phyloP scores from a whole-genome alignment of 75 land plant species.

The Selaginella moellendorffii region DNA sequence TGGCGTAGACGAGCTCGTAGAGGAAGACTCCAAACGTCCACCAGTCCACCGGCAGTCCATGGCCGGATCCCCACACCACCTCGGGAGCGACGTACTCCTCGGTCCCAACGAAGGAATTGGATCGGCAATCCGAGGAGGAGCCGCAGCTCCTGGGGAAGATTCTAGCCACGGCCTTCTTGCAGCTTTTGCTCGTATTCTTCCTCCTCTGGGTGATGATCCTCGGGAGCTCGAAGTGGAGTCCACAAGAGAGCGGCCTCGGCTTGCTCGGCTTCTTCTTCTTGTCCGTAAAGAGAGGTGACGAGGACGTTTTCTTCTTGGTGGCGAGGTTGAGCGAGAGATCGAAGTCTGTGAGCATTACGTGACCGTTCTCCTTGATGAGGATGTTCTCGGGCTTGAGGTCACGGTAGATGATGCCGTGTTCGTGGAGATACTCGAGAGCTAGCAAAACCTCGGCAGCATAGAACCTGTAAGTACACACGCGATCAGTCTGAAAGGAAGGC shows the following conservation, averaged over 20 bases:
- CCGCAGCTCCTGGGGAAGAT: not conserved
- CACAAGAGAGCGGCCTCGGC: not conserved
- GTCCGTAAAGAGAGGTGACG: too few species aligned
- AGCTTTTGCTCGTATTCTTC: too few species aligned
- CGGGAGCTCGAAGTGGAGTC: too few species aligned
- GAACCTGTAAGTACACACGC: too few species aligned
- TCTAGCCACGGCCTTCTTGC: not conserved
- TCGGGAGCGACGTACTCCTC: slow-evolving; percentile 87
- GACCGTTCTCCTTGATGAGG: not conserved
- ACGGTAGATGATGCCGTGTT: slow-evolving; percentile 1
- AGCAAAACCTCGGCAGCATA: slow-evolving; percentile 8
- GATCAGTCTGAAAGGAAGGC: too few species aligned
- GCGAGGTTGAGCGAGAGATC: not conserved
- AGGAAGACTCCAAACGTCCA: slow-evolving; percentile 74
- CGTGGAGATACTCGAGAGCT: slow-evolving; percentile 6
- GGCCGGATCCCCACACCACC: slow-evolving; percentile 57
- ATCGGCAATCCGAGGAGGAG: not conserved
- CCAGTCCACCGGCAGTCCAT: slow-evolving; percentile 76
- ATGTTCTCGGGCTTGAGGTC: slow-evolving; percentile 4
- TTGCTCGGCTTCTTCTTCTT: not conserved
- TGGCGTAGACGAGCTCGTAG: slow-evolving; percentile 61
- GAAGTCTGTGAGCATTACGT: not conserved
- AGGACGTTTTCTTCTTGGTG: not conserved
- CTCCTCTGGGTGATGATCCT: too few species aligned
- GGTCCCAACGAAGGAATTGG: slow-evolving; percentile 23